Conservation (phyloP, 1,284 basidiomycete species). For the Heterobasidion irregulare region DNA sequence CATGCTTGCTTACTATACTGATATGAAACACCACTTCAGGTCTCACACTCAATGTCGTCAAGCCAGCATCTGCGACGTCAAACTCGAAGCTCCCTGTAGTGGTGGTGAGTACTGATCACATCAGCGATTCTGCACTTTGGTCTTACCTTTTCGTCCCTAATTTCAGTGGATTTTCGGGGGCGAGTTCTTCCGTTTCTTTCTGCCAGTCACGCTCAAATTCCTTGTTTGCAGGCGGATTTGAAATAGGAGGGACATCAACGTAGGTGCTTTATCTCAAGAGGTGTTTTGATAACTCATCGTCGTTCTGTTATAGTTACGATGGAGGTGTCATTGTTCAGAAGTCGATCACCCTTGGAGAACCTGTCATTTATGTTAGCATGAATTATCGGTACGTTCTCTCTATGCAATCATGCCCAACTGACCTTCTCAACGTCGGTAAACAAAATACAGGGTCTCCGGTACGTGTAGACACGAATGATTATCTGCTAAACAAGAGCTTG, state of each 20-base stretch:
- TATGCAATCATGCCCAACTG: background rate
- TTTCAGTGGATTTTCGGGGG: constrained; percentile 19
- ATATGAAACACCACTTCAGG: constrained; percentile 13
- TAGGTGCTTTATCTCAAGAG: background rate
- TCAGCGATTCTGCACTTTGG: background rate
- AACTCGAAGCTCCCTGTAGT: constrained; percentile 23
- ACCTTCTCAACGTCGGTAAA: background rate
- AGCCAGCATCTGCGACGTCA: background rate
- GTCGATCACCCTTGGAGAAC: constrained; percentile 14
- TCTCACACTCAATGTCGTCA: constrained; percentile 27
- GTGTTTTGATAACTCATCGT: background rate
- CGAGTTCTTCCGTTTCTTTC: constrained; percentile 1
- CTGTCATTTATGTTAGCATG: constrained; percentile 19
- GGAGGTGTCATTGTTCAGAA: constrained; percentile 14
- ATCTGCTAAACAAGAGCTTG: background rate
- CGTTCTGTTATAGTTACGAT: constrained; percentile 12
- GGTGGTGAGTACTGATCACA: constrained; percentile 13
- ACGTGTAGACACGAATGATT: background rate
- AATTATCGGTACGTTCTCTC: constrained; percentile 16
- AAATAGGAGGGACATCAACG: constrained; percentile 18
- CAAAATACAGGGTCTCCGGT: background rate
- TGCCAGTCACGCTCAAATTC: background rate
- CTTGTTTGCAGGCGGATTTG: constrained; percentile 15
- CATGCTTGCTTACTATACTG: background rate
- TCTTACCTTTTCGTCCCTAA: background rate